Evolutionary conservation across 2,329 filamentous ascomycete species (phyloP).

Genomic region (Esteya vermicola): DNA sequence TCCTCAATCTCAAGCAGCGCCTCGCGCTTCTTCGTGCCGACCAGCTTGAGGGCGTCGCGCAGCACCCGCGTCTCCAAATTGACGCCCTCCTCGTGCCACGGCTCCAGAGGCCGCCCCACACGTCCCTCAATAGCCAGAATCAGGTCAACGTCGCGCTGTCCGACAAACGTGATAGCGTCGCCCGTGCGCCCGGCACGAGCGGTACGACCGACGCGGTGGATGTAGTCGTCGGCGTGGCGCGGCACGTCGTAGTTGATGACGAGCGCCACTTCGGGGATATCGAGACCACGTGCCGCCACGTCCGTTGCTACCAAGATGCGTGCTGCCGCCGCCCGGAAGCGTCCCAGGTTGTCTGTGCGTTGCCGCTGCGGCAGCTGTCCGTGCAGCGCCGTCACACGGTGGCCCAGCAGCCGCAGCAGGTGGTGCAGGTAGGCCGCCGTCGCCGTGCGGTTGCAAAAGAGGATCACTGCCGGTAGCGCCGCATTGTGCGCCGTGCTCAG

Average conservation of each 20-base stretch:
- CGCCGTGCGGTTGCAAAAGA: constrained; percentile 86
- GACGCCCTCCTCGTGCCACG: constrained; percentile 81
- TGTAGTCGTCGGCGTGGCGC: constrained; percentile 92
- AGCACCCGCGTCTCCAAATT: constrained; percentile 86
- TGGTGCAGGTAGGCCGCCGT: constrained; percentile 86
- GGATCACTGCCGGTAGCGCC: constrained; percentile 71
- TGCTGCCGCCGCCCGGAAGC: constrained; percentile 81
- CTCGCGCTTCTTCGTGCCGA: constrained; percentile 92
- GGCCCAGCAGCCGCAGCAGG: constrained; percentile 68
- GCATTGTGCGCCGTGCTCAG: constrained; percentile 65
- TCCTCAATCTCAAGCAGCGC: constrained; percentile 85
- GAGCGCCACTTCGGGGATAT: constrained; percentile 81
- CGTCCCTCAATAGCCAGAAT: constrained; percentile 81
- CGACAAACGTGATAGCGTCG: constrained; percentile 74
- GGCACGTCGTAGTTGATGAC: constrained; percentile 96
- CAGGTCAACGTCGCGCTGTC: constrained; percentile 82
- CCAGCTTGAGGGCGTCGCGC: constrained; percentile 71
- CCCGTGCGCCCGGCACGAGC: constrained; percentile 79
- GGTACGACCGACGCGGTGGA: constrained; percentile 90
- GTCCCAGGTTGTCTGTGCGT: constrained; percentile 72
- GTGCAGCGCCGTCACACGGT: constrained; percentile 85
- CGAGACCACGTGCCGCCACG: constrained; percentile 83
- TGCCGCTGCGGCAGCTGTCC: constrained; percentile 75
- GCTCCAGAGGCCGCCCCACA: constrained; percentile 65
- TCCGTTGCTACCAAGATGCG: constrained; percentile 89